Evolutionary conservation across 2,329 filamentous ascomycete species (phyloP).

Genomic region (Sporothrix brunneoviolacea): DNA sequence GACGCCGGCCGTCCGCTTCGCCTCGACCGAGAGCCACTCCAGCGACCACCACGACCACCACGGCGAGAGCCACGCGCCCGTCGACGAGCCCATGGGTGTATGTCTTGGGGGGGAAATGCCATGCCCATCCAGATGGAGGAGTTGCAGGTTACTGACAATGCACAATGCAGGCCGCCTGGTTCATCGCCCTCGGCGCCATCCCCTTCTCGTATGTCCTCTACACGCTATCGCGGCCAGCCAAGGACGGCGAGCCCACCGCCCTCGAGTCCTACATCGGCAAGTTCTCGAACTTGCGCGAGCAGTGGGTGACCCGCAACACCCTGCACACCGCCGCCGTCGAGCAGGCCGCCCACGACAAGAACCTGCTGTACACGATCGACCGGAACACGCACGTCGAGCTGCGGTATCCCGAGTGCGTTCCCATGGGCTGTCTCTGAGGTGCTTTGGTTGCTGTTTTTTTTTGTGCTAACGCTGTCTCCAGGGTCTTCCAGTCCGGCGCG

Average conservation of each 20-base stretch:
- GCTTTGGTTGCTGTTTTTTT: too few relatives aligned
- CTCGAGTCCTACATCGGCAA: slow-evolving; percentile 40
- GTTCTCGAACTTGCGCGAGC: slow-evolving; percentile 40
- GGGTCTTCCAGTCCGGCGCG: slow-evolving; percentile 44
- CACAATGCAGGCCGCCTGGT: slow-evolving; percentile 46
- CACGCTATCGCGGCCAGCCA: slow-evolving; percentile 40
- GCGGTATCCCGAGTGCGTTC: slow-evolving; percentile 51
- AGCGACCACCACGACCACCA: slow-evolving; percentile 10
- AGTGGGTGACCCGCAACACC: slow-evolving; percentile 47
- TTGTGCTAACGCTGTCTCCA: slow-evolving; percentile 24
- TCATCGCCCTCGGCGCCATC: slow-evolving; percentile 38
- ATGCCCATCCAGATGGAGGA: too few relatives aligned
- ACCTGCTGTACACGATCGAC: slow-evolving; percentile 43
- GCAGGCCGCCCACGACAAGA: slow-evolving; percentile 52
- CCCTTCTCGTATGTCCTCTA: slow-evolving; percentile 41
- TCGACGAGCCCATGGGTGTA: slow-evolving; percentile 52
- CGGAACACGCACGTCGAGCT: slow-evolving; percentile 45
- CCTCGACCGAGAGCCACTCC: slow-evolving; percentile 31
- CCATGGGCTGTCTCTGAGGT: too few relatives aligned
- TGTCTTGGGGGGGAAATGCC: too few relatives aligned
- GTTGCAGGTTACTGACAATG: too few relatives aligned
- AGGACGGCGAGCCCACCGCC: slow-evolving; percentile 44
- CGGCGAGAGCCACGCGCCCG: slow-evolving; percentile 37
- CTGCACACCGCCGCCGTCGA: slow-evolving; percentile 46
- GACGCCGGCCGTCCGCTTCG: slow-evolving; percentile 34